phyloP scores from a whole-genome alignment of 1,284 basidiomycete genomes.

The Vanrija humicola region DNA sequence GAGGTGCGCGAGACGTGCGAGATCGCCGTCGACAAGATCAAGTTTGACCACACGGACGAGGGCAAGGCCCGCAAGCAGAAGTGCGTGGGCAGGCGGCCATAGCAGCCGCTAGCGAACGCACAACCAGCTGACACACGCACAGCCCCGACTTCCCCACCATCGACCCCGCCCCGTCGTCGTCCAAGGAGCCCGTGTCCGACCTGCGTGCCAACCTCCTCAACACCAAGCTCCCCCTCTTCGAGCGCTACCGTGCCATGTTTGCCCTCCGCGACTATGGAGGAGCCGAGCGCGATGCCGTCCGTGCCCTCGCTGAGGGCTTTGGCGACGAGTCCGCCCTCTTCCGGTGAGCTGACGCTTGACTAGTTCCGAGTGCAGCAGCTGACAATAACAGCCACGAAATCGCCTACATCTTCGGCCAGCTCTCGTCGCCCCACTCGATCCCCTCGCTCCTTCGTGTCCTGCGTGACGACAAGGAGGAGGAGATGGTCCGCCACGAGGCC shows the following conservation, averaged over 20 bases:
- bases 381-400: constrained; percentile 73
- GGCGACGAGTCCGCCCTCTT: constrained; percentile 81
- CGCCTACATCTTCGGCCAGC: constrained; percentile 96
- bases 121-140: background rate
- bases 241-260: constrained; percentile 98
- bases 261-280: constrained; percentile 86
- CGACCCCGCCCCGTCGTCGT: constrained; percentile 78
- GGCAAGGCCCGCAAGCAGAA: constrained; percentile 43
- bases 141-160: constrained; percentile 76
- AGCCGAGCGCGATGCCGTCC: constrained; percentile 60
- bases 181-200: constrained; percentile 42
- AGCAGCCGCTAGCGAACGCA: too few relatives aligned
- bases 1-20: constrained; percentile 95
- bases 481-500: constrained; percentile 99
- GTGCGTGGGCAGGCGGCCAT: constrained; percentile 25
- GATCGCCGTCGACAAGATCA: constrained; percentile 91
- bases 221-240: constrained; percentile 70
- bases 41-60: constrained; percentile 71
- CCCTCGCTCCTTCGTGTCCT: constrained; percentile 79
- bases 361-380: background rate
- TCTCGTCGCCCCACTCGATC: constrained; percentile 83
- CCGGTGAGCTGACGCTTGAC: constrained; percentile 58
- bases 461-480: constrained; percentile 68
- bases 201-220: constrained; percentile 69
- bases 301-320: constrained; percentile 88